Conservation (phyloP, 306 rosid genomes). For the Lathyrus oleraceus region DNA sequence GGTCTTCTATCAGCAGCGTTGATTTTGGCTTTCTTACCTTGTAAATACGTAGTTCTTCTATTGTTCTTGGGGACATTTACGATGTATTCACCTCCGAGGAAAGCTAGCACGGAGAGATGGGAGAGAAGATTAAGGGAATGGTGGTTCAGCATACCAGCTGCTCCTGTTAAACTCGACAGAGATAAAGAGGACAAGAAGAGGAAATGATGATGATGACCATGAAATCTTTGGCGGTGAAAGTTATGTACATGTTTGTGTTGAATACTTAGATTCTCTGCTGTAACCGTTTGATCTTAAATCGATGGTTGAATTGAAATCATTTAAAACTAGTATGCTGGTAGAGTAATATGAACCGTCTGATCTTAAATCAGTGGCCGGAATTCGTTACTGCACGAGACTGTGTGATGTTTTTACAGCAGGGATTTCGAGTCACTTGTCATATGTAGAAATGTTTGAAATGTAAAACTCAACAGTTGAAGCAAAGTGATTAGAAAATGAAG, state of each 20-base stretch:
- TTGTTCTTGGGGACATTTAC: constrained; percentile 73
- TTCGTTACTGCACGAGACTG: neutral
- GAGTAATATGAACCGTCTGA: too few species aligned
- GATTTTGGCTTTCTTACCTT: constrained; percentile 64
- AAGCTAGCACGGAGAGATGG: constrained; percentile 78
- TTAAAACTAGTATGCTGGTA: too few species aligned
- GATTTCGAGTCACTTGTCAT: neutral
- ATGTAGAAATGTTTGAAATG: constrained; percentile 28
- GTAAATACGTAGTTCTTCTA: constrained; percentile 54
- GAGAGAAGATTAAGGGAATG: constrained; percentile 83
- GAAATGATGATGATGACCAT: constrained; percentile 55
- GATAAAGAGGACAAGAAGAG: constrained; percentile 82
- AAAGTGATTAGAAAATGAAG: constrained; percentile 27
- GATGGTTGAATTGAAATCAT: too few species aligned
- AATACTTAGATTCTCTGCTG: neutral
- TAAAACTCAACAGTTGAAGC: constrained; percentile 33
- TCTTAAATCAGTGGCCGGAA: too few species aligned
- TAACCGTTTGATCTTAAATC: neutral
- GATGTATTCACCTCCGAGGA: constrained; percentile 72
- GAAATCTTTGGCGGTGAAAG: constrained; percentile 3
- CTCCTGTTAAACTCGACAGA: constrained; percentile 86
- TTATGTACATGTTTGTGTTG: constrained; percentile 34
- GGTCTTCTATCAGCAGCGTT: constrained; percentile 55
- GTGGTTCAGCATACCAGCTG: constrained; percentile 99
- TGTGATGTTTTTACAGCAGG: neutral